Percentiles rank a stretch among this genome's conserved stretches.
Evolutionary conservation across 768 basidiomycete species (phyloP).

Genomic region (Rhodotorula diobovata): DNA sequence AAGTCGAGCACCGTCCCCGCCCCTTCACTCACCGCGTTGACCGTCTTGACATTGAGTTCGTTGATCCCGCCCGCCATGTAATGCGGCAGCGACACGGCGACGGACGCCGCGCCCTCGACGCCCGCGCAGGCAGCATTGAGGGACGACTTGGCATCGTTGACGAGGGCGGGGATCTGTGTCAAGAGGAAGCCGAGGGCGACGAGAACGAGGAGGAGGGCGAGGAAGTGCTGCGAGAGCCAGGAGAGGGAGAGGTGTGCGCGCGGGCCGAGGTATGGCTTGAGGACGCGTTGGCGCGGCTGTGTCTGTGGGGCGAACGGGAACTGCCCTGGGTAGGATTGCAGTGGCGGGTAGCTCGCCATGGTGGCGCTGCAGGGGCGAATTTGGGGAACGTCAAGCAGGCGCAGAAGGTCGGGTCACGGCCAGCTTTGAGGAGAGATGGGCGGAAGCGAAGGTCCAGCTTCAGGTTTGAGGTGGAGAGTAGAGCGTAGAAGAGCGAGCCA

Average conservation of each 20-base stretch:
- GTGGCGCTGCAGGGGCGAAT: background rate
- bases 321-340: background rate
- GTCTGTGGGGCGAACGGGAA: background rate
- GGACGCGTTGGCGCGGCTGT: background rate
- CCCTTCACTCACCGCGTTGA: conserved; percentile 17
- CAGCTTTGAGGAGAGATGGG: background rate
- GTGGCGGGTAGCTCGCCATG: background rate
- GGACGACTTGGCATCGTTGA: conserved; percentile 19
- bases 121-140: conserved; percentile 12
- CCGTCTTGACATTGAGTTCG: conserved; percentile 24
- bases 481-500: background rate
- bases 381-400: background rate
- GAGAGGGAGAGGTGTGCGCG: conserved; percentile 36
- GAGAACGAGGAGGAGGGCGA: conserved; percentile 37
- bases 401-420: background rate
- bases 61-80: conserved; percentile 36
- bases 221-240: conserved; percentile 37
- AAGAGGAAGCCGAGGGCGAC: conserved; percentile 31
- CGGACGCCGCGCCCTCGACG: conserved; percentile 32
- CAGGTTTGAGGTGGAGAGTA: too few species aligned
- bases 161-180: conserved; percentile 12
- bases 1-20: conserved; percentile 22
- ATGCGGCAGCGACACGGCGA: conserved; percentile 24
- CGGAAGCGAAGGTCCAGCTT: background rate
- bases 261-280: conserved; percentile 32